Base-by-base conservation (phyloP, 495 filamentous ascomycete species). In the Penicillium steckii region DNA sequence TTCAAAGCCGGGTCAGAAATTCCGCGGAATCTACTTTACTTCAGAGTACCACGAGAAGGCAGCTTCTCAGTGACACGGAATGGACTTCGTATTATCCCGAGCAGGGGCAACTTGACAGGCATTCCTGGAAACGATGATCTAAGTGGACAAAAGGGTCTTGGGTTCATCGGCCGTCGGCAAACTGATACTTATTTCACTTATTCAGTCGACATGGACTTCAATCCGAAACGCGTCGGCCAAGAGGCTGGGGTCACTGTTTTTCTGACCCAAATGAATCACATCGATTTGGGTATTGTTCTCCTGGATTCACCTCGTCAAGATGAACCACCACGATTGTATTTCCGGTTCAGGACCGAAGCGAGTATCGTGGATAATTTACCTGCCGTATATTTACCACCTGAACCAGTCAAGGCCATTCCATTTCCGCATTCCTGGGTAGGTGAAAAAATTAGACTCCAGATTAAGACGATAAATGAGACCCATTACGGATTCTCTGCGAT, bases 211-310 rank as follows among this genome's bases (percentile, higher is more conserved):
- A 6, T 59, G 1, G 29, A 48, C 3, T 53, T 58, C 9, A 15
- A 24, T n/a, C 45, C 47, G 9, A 47, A 8, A 4, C 3, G 22
- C 0, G 8, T 38, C n/a, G 44, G 48, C 5, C 46, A 57, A n/a
- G 63, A 66, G 18, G 53, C 45, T 5, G 63, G 60, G 2, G 51
- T 66, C 0, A 60, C 52, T 5, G 32, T 55, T 8, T 63, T 66
- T 45, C 29, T 66, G 4, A 56, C 52, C 1, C 60, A 63, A 35
- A 43, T 38, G 6, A 55, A 66, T n/a, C 54, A 63, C 41, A 41
- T 63, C 18, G 55, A 66, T 25, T 37, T 66, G 2, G 48, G 57
- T 8, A 53, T 66, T 17, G 57, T 59, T 8, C 30, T 47, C 15
- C 18, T 32, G 29, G 13, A 43, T 24, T 43, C 40, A 3, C 4